Percentiles rank a stretch among this genome's conserved stretches.
These are phyloP conservation scores for Xylaria sp. DNA, from an alignment of 495 filamentous ascomycete genomes.

Conservation along the genomic window DNA sequence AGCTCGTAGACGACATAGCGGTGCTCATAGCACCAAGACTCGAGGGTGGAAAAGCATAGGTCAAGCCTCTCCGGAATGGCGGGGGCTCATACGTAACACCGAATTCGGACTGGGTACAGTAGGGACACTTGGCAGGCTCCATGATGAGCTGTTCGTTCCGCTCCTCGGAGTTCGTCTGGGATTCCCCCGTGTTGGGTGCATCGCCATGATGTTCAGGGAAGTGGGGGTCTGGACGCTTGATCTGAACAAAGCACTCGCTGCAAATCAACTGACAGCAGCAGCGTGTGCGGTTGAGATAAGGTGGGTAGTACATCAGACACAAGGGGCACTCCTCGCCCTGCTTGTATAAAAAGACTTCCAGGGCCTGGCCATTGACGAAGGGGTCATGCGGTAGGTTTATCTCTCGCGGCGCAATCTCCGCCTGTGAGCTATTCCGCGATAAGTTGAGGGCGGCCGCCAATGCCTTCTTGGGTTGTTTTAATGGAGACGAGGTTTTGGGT, in stretches of 20 bases:
- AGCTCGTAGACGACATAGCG: slow-evolving; percentile 70
- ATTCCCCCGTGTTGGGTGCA: slow-evolving; percentile 55
- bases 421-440: slow-evolving; percentile 69
- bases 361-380: slow-evolving; percentile 86
- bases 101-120: slow-evolving; percentile 94
- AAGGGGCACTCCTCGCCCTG: slow-evolving; percentile 91
- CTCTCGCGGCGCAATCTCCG: slow-evolving; percentile 74
- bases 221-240: slow-evolving; percentile 95
- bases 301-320: slow-evolving; percentile 94
- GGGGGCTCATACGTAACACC: slow-evolving; percentile 91
- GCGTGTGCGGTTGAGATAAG: slow-evolving; percentile 92
- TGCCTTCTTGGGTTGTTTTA: slow-evolving; percentile 80
- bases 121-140: slow-evolving; percentile 92
- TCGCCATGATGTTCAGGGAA: slow-evolving; percentile 82
- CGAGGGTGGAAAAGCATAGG: slow-evolving; percentile 63
- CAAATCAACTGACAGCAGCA: slow-evolving; percentile 98
- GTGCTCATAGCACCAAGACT: slow-evolving; percentile 59
- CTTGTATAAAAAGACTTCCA: slow-evolving; percentile 94
- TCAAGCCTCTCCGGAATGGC: slow-evolving; percentile 83
- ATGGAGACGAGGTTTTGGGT: slow-evolving; percentile 49
- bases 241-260: slow-evolving; percentile 99
- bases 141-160: slow-evolving; percentile 77
- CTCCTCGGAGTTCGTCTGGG: slow-evolving; percentile 51
- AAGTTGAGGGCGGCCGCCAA: slow-evolving; percentile 78
- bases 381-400: slow-evolving; percentile 81